Evolutionary conservation across 306 rosid genomes (phyloP).

Genomic region (Corylus avellana): DNA sequence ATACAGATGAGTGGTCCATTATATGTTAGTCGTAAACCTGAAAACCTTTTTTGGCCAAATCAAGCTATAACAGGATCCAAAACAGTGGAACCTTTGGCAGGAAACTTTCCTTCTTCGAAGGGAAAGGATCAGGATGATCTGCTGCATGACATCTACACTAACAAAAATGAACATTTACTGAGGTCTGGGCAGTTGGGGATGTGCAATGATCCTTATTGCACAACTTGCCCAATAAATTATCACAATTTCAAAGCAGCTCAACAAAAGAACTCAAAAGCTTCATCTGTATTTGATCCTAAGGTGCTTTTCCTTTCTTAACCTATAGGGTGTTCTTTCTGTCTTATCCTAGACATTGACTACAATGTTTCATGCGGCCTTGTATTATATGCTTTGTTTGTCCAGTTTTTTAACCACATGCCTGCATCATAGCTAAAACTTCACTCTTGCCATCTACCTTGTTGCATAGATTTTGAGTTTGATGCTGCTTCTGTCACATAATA

Average conservation of each 20-base stretch:
- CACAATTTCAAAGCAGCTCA: constrained; percentile 45
- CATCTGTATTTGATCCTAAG: constrained; percentile 54
- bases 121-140: constrained; percentile 35
- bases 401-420: background rate
- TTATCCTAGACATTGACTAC: constrained; percentile 1
- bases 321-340: constrained; percentile 7
- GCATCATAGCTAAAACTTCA: constrained; percentile 3
- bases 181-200: constrained; percentile 87
- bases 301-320: constrained; percentile 42
- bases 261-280: constrained; percentile 39
- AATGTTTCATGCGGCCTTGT: constrained; percentile 15
- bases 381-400: background rate
- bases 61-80: constrained; percentile 29
- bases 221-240: constrained; percentile 77
- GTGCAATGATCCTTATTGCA: constrained; percentile 93
- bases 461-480: constrained; percentile 1
- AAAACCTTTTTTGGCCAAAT: constrained; percentile 34
- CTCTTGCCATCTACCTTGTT: background rate
- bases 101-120: constrained; percentile 36
- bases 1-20: constrained; percentile 71
- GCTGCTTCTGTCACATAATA: background rate
- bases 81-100: constrained; percentile 34
- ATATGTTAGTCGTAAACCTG: constrained; percentile 34
- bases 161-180: constrained; percentile 65
- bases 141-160: constrained; percentile 35